These are phyloP conservation scores for Botryotinia convoluta DNA, from an alignment of 2,329 filamentous ascomycete genomes.

Conservation along the genomic window DNA sequence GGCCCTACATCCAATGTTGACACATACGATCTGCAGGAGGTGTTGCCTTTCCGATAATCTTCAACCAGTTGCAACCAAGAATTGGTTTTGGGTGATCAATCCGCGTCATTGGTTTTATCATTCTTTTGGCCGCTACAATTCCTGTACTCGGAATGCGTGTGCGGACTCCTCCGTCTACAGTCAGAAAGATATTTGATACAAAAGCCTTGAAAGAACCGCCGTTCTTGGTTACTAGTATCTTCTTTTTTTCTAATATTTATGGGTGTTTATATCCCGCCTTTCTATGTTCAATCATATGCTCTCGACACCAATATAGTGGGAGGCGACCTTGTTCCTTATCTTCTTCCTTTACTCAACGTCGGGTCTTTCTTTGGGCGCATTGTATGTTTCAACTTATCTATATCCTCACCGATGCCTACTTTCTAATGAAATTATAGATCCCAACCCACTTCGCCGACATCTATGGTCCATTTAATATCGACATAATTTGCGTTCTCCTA, in stretches of 20 bases:
- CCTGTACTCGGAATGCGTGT: too few relatives aligned
- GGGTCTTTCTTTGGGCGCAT: conserved; percentile 53
- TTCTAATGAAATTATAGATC: conserved; percentile 26
- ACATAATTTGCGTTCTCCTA: conserved; percentile 46
- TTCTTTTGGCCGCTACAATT: too few relatives aligned
- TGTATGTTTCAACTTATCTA: conserved; percentile 32
- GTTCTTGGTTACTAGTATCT: not conserved
- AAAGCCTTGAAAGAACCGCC: not conserved
- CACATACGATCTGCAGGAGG: too few relatives aligned
- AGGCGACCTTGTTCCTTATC: conserved; percentile 36
- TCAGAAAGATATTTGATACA: not conserved
- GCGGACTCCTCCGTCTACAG: not conserved
- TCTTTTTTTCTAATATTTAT: conserved; percentile 34
- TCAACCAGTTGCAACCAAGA: too few relatives aligned
- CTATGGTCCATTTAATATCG: conserved; percentile 50
- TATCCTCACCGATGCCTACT: too few relatives aligned
- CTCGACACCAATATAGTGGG: conserved; percentile 37
- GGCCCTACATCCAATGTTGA: too few relatives aligned
- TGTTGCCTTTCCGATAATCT: too few relatives aligned
- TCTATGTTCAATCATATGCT: conserved; percentile 41
- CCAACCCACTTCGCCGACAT: conserved; percentile 52
- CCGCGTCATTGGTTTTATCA: too few relatives aligned
- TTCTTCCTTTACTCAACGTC: conserved; percentile 28
- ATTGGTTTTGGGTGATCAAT: too few relatives aligned
- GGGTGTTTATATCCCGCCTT: conserved; percentile 53